These are phyloP conservation scores for Achaetomium macrosporum DNA, from an alignment of 2,329 filamentous ascomycete species.

Conservation along the genomic window DNA sequence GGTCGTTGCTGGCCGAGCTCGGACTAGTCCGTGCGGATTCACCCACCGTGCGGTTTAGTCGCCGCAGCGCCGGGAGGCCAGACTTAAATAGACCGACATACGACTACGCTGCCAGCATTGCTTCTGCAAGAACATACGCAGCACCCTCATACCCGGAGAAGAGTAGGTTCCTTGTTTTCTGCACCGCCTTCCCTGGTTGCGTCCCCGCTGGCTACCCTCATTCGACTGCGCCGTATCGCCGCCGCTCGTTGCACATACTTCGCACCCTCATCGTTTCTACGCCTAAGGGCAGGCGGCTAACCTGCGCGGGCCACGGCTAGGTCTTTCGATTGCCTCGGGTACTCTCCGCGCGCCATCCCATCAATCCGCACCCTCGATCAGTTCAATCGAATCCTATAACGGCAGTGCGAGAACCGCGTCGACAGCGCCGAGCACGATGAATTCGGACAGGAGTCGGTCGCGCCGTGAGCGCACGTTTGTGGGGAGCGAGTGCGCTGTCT, in stretches of 20 bases:
- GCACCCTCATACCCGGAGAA: constrained; percentile 30
- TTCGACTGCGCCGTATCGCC: constrained; percentile 7
- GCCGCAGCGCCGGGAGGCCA: constrained; percentile 26
- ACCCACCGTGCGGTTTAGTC: constrained; percentile 20
- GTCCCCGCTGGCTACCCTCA: not conserved
- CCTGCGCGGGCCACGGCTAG: constrained; percentile 24
- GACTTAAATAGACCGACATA: constrained; percentile 25
- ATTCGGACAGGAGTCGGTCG: constrained; percentile 69
- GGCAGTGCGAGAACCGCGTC: constrained; percentile 40
- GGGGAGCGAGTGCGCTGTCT: constrained; percentile 89
- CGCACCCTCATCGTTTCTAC: not conserved
- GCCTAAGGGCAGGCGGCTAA: constrained; percentile 15
- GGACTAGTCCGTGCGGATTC: constrained; percentile 29
- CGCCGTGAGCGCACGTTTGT: constrained; percentile 92
- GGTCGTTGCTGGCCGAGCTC: constrained; percentile 34
- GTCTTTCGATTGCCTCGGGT: constrained; percentile 34
- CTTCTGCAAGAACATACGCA: constrained; percentile 23
- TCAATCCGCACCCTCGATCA: constrained; percentile 34
- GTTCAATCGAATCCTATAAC: constrained; percentile 33
- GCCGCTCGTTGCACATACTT: not conserved
- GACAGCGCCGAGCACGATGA: constrained; percentile 54
- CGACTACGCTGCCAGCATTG: constrained; percentile 22
- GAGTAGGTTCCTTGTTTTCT: constrained; percentile 26
- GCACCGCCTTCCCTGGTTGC: not conserved
- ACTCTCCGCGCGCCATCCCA: constrained; percentile 35